Evolutionary conservation across 148 eudicot genomes (phyloP), one percentile per base, ranked within the genome.

Genomic region (Rhododendron ovatum): DNA sequence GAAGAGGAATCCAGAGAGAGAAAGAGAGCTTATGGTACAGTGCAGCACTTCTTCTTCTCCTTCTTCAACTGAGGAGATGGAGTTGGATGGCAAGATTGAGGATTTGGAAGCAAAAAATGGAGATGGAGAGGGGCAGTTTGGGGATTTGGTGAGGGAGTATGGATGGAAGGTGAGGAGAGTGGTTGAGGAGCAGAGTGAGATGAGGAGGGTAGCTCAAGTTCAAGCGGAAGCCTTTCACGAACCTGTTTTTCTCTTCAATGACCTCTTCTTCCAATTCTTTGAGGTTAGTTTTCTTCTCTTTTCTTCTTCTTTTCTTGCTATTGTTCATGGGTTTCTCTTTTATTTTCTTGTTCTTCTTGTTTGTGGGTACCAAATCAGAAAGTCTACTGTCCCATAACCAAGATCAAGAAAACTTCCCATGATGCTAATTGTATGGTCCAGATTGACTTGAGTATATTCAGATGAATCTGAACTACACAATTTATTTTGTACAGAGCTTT

Each of bases 121-220:
- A 11, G 79, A 35, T 33, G 63, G 47, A 22, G 73, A 85, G 35
- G 83, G 77, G 47, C 78, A 75, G 22, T 81, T 84, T 79, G 91
- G 91, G 85, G 90, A 69, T 88, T 84, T 96, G 84, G 95, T 87
- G 86, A 88, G 78, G 18, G 93, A 91, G 84, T 65, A 85, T 83
- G 96, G 95, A 41, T 96, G 98, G 98, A 85, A 90, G 53, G 96
- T 94, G 83, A 96, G 98, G 90, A 93, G 96, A 71, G 92, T 96
- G 95, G 89, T 61, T 30, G 95, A 93, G 89, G 86, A 86, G 48
- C 89, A 84, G 5, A 86, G 45, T 41, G 98, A 96, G 86, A 94
- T 93, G 90, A 92, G 88, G 71, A 86, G 65, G 39, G 98, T 96
- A 28, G 95, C 98, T 86, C 61, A 86, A 48, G 87, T 94, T 90